Evolutionary conservation across 352 stramenopile genomes (phyloP).

Genomic region (Globisporangium canariense): DNA sequence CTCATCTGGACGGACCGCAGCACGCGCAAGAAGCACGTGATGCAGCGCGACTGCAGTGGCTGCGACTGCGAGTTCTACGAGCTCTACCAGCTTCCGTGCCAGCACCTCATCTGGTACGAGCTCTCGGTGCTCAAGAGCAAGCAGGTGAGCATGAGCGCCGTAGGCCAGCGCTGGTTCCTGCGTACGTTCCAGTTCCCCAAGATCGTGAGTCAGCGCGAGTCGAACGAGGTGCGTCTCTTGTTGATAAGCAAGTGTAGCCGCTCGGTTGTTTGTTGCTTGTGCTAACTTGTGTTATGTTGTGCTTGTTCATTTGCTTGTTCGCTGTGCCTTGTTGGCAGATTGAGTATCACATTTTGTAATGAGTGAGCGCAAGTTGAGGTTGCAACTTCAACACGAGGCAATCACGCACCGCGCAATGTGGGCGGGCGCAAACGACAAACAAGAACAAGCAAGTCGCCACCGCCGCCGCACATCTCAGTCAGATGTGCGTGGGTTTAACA

Average conservation of each 20-base stretch:
- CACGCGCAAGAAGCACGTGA: constrained; percentile 51
- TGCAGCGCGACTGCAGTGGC: constrained; percentile 51
- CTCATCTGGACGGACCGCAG: constrained; percentile 54
- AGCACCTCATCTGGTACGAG: constrained; percentile 78
- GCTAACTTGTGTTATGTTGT: background rate
- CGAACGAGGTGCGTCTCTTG: constrained; percentile 49
- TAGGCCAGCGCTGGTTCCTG: constrained; percentile 60
- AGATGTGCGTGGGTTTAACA: background rate
- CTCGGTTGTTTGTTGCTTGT: background rate
- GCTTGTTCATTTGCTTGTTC: background rate
- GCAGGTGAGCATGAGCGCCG: constrained; percentile 58
- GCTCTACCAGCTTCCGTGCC: constrained; percentile 62
- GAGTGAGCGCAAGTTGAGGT: background rate
- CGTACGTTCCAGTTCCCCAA: constrained; percentile 67
- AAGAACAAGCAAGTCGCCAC: too few species aligned
- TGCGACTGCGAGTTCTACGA: constrained; percentile 71
- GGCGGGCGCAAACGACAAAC: too few species aligned
- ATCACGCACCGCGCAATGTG: background rate
- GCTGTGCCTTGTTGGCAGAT: constrained; percentile 25
- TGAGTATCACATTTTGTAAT: constrained; percentile 63
- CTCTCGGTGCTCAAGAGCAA: constrained; percentile 57
- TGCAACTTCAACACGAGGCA: constrained; percentile 5
- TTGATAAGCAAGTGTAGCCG: background rate
- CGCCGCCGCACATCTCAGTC: background rate
- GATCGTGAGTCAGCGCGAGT: constrained; percentile 51